A percentile compares a stretch with the other conserved stretches of the same genome.
Evolutionary conservation across 352 stramenopile genomes (phyloP).

Genomic region (Elongisporangium prolatum): DNA sequence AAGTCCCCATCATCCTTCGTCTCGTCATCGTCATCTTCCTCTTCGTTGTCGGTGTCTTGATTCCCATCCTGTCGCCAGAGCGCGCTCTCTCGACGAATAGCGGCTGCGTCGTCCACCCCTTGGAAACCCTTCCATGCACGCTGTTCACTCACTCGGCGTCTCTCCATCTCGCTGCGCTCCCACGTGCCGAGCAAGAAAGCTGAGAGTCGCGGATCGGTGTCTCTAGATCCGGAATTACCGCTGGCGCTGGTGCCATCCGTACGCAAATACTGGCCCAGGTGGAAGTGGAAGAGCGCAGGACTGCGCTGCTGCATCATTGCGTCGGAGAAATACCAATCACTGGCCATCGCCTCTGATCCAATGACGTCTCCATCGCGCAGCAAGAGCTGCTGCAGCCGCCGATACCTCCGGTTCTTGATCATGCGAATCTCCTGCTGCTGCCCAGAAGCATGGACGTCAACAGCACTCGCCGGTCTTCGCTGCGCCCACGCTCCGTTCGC

Average conservation of each 20-base stretch:
- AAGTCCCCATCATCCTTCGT: slow-evolving; percentile 14
- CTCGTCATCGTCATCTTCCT: slow-evolving; percentile 32
- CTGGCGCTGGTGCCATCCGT: not conserved
- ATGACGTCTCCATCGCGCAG: slow-evolving; percentile 4
- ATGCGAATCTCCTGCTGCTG: slow-evolving; percentile 8
- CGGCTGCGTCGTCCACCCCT: slow-evolving; percentile 30
- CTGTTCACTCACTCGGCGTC: slow-evolving; percentile 54
- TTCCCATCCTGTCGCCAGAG: not conserved
- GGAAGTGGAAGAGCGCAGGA: slow-evolving; percentile 80
- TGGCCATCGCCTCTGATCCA: slow-evolving; percentile 6
- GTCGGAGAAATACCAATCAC: slow-evolving; percentile 74
- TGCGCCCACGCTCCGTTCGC: slow-evolving; percentile 8
- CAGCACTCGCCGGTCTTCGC: slow-evolving; percentile 7
- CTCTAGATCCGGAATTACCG: not conserved
- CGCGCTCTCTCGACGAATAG: slow-evolving; percentile 12
- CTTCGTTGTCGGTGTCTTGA: slow-evolving; percentile 21
- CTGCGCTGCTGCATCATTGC: slow-evolving; percentile 76
- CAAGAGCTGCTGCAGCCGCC: slow-evolving; percentile 63
- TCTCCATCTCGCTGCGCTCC: slow-evolving; percentile 67
- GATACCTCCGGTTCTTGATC: slow-evolving; percentile 74
- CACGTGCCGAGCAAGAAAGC: slow-evolving; percentile 66
- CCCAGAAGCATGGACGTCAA: not conserved
- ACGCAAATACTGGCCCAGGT: slow-evolving; percentile 64
- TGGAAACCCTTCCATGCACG: slow-evolving; percentile 44
- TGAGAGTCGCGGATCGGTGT: slow-evolving; percentile 32